Conservation (phyloP, 176 grass and related monocot genomes). For the Raddia guianensis region DNA sequence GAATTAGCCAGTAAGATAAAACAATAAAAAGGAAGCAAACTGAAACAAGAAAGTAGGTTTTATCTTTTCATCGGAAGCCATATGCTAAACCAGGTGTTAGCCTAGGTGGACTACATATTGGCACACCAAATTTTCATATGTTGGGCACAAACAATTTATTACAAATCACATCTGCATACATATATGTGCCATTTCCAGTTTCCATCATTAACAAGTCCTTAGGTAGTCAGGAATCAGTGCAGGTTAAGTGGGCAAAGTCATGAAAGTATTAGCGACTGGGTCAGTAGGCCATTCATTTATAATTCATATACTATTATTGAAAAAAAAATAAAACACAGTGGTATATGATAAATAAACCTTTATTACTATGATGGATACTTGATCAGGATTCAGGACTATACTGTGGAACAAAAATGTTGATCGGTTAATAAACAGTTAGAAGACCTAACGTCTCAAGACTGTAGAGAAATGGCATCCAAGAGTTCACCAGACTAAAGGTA, state of each 20-base stretch:
- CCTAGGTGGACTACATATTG: not conserved
- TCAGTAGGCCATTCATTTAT: not conserved
- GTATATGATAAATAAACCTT: not conserved
- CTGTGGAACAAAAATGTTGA: slow-evolving; percentile 3
- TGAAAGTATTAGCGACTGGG: not conserved
- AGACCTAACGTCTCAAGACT: slow-evolving; percentile 6
- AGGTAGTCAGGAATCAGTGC: not conserved
- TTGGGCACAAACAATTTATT: not conserved
- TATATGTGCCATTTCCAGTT: not conserved
- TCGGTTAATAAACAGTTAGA: slow-evolving; percentile 21
- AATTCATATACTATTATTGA: slow-evolving; percentile 12
- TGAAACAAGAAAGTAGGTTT: slow-evolving; percentile 7
- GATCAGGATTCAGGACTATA: not conserved
- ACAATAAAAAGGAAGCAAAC: not conserved
- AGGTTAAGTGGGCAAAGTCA: not conserved
- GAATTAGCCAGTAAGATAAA: not conserved
- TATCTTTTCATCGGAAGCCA: slow-evolving; percentile 34
- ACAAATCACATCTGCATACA: slow-evolving; percentile 1
- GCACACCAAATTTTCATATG: not conserved
- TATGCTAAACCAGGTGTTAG: not conserved
- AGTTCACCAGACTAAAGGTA: slow-evolving; percentile 2
- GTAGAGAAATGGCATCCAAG: not conserved
- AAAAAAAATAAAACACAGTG: not conserved
- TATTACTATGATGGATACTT: not conserved
- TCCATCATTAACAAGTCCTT: slow-evolving; percentile 8